Evolutionary conservation across 495 filamentous ascomycete genomes (phyloP), one percentile per base, ranked within the genome.

Genomic region (Choiromyces venosus): DNA sequence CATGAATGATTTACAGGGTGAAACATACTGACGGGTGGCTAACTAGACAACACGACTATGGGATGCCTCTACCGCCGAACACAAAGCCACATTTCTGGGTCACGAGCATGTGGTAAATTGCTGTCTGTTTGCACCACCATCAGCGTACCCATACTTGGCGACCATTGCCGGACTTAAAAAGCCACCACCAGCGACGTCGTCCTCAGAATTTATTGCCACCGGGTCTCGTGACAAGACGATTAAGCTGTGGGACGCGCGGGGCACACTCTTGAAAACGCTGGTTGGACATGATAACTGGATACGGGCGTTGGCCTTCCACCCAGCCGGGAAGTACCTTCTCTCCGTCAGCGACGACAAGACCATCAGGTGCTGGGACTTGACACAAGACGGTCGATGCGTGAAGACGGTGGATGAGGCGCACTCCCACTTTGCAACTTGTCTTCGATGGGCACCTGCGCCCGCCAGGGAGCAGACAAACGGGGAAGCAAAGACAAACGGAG

Each of bases 271-370:
- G 77, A 97, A 93, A 82, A 96, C 92, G 1, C 85, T 98, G 10
- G 82, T 90, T 2, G 95, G 95, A 4, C 95, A 99, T 79, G 95
- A 99, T 82, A 99, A 97, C 81, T 99, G 95, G 95, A 91, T 99
- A 1, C 88, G 93, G 14, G 91, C 86, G 2, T 80, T 98, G 18
- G 89, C 93, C 25, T 99, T 96, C 82, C 95, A 99, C 76, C 95
- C 95, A 0, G 93, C 93, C 4, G 95, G 95, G 0, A 97, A 96
- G 82, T 99, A 95, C 76, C 86, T 99, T 2, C 83, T 99, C 25
- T 92, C 89, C 40, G 91, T 91, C 5, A 85, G 90, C 36, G 95
- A 99, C 78, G 95, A 99, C 82, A 96, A 96, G 82, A 94, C 93
- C 18, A 84, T 99, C 42, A 86, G 94, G 64, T 97, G 94, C 84